phyloP scores from a whole-genome alignment of 495 filamentous ascomycete genomes.

The Aspergillus bridgeri region DNA sequence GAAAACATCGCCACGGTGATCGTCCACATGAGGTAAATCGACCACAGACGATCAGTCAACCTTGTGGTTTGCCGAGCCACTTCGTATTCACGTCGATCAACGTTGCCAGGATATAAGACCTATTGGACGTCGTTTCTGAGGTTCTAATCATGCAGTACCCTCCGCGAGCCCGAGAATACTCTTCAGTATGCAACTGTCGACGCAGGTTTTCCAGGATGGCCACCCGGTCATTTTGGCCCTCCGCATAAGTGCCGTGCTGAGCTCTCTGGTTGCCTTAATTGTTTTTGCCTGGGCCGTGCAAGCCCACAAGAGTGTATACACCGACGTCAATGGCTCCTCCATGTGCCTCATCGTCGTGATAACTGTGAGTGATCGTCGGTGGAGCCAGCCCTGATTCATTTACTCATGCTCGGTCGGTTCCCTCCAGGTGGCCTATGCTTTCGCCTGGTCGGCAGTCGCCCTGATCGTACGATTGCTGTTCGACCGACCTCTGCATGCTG shows the following conservation, averaged over 20 bases:
- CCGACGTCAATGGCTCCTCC: not conserved
- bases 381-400: not conserved
- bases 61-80: not conserved
- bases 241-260: not conserved
- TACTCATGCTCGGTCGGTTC: not conserved
- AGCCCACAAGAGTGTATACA: not conserved
- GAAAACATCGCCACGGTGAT: not conserved
- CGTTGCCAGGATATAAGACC: not conserved
- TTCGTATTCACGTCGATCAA: not conserved
- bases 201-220: not conserved
- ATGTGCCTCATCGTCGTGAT: not conserved
- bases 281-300: not conserved
- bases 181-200: not conserved
- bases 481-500: not conserved
- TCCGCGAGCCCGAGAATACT: too few species aligned
- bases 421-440: not conserved
- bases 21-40: not conserved
- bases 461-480: not conserved
- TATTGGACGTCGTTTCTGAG: not conserved
- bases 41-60: not conserved
- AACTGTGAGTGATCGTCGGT: not conserved
- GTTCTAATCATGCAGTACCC: not conserved
- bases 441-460: not conserved
- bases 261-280: not conserved
- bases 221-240: constrained; percentile 1